Evolutionary conservation across 2,329 filamentous ascomycete genomes (phyloP).

Genomic region (Ceratocystis papillata): DNA sequence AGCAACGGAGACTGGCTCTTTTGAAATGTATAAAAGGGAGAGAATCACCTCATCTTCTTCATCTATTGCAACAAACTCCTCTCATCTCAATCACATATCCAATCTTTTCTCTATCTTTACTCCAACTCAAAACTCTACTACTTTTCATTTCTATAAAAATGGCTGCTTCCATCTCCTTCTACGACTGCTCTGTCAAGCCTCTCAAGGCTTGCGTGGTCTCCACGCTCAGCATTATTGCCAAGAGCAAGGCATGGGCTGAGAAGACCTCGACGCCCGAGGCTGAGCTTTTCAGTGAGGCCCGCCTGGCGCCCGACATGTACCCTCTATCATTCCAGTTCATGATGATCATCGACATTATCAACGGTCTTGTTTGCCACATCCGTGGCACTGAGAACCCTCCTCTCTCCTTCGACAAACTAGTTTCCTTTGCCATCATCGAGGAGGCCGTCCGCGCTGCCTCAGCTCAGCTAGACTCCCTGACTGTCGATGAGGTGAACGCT

Average conservation of each 20-base stretch:
- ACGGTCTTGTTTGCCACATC: constrained; percentile 10
- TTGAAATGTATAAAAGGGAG: neutral
- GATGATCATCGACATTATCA: constrained; percentile 8
- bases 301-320: constrained; percentile 32
- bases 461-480: constrained; percentile 17
- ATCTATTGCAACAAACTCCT: neutral
- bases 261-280: constrained; percentile 11
- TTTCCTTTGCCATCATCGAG: constrained; percentile 12
- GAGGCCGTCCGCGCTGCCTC: constrained; percentile 8
- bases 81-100: neutral
- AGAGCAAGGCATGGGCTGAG: constrained; percentile 13
- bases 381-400: constrained; percentile 2
- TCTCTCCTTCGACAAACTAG: constrained; percentile 2
- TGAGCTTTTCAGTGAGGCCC: constrained; percentile 23
- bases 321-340: constrained; percentile 31
- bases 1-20: neutral
- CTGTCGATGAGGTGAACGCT: constrained; percentile 28
- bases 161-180: constrained; percentile 18
- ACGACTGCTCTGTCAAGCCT: constrained; percentile 13
- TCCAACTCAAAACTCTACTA: neutral
- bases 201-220: neutral
- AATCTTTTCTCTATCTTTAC: neutral
- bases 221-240: constrained; percentile 16
- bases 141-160: constrained; percentile 16
- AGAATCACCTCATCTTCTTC: neutral